These are phyloP conservation scores for Chrysoporthe puriensis DNA, from an alignment of 2,329 filamentous ascomycete species.

Conservation along the genomic window DNA sequence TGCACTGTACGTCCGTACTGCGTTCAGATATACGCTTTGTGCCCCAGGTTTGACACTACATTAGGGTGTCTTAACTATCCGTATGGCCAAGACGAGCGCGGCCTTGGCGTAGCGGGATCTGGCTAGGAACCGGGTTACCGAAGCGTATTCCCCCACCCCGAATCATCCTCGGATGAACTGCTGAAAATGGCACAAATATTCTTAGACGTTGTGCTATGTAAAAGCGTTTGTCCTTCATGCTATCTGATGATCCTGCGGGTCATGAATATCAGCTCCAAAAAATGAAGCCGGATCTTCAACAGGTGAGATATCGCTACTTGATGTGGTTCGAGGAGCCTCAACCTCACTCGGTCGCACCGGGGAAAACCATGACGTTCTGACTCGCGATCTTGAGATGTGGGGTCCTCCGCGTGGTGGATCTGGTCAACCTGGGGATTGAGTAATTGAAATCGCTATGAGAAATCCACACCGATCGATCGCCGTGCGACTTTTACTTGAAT, in stretches of 20 bases:
- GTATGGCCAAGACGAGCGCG: too few species aligned
- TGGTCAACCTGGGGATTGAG: conserved; percentile 10
- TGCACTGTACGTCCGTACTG: too few species aligned
- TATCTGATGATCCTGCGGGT: neutral
- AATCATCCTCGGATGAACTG: too few species aligned
- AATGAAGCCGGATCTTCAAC: neutral
- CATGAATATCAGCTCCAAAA: neutral
- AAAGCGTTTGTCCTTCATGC: neutral
- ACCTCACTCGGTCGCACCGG: too few species aligned
- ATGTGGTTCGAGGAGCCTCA: conserved; percentile 1
- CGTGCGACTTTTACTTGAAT: conserved; percentile 2
- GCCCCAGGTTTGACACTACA: too few species aligned
- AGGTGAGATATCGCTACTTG: neutral
- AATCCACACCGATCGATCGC: conserved; percentile 7
- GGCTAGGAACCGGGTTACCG: too few species aligned
- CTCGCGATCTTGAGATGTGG: conserved; percentile 7
- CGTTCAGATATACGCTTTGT: too few species aligned
- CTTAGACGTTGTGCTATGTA: neutral
- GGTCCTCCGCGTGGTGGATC: conserved; percentile 4
- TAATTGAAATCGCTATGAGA: conserved; percentile 13
- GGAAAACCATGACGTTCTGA: conserved; percentile 1
- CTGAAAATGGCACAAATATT: neutral
- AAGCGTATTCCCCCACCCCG: too few species aligned
- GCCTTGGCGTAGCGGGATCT: too few species aligned
- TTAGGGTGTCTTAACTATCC: too few species aligned